Evolutionary conservation across 2,329 filamentous ascomycete species (phyloP).

Genomic region (Keithomyces neogunnii): DNA sequence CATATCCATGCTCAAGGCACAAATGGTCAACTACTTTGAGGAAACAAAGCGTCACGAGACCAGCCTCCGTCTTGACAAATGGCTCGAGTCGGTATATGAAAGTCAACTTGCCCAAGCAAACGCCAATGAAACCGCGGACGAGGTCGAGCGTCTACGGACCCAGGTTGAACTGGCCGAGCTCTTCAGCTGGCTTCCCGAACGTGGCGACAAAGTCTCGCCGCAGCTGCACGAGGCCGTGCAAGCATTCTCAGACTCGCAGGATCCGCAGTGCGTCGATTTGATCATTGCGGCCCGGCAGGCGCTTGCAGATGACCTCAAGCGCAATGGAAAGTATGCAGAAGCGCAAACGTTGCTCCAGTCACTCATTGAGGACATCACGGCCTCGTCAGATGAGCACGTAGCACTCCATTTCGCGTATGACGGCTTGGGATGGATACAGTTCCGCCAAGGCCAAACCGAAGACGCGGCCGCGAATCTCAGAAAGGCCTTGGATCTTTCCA

Average conservation of each 20-base stretch:
- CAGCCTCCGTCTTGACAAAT: neutral
- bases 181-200: neutral
- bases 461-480: neutral
- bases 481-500: neutral
- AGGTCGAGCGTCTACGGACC: neutral
- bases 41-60: neutral
- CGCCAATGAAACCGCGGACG: too few relatives aligned
- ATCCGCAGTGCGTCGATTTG: neutral
- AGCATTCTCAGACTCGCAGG: neutral
- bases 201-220: neutral
- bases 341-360: neutral
- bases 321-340: neutral
- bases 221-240: neutral
- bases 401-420: neutral
- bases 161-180: neutral
- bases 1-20: neutral
- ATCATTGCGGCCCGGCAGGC: neutral
- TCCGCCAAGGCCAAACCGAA: neutral
- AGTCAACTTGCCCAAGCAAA: neutral
- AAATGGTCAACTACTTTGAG: neutral
- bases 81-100: neutral
- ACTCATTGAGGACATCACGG: neutral
- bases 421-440: neutral
- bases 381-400: neutral
- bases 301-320: neutral